Base-by-base conservation (phyloP, 306 rosid genomes). In the Pyrus betulifolia region DNA sequence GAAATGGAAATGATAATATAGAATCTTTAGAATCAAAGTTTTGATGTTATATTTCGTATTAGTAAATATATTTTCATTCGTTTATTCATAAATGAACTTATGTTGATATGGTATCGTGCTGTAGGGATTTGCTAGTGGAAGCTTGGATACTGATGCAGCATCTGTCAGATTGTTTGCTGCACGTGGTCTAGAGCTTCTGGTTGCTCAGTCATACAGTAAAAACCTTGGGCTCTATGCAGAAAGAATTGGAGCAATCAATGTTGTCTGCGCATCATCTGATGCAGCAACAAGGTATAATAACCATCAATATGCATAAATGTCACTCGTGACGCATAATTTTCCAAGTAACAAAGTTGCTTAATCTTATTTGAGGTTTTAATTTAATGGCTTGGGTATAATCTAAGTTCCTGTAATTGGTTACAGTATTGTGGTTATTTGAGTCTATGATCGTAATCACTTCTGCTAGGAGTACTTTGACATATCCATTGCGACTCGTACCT, bases 51-150 rank as follows among this genome's bases (percentile, higher is more conserved):
- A 59, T 67, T 72, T 58, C 14, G 25, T 19, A 2, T 54, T 35
- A 5, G 18, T 22, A 61, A 40, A 14, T 60, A 14, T 69, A 69
- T 31, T 31, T 33, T 35, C 63, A 60, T 72, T 55, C 31, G 1
- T 78, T 21, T 46, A 78, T 19, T 30, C 58, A 15, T 66, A 14
- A 55, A 69, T 31, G 4, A 31, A 19, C 15, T 18, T 63, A 10
- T 25, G 4, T n/a, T 67, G 18, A 30, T 55, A 54, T 67, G 18
- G 54, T 60, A 65, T 67, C 15, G 3, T 31, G 33, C 70, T 85
- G 68, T 78, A 95, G 99, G 99, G 99, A 25, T 95, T 95, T 89
- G 99, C 99, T 74, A 95, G 99, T 88, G 97, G 97, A 86, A 95
- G 99, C 87, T 90, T 95, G 67, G 99, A 92, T 80, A 88, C 55